Conservation (phyloP, 225 moss, liverwort and hornwort species). For the Sphagnum contortum region DNA sequence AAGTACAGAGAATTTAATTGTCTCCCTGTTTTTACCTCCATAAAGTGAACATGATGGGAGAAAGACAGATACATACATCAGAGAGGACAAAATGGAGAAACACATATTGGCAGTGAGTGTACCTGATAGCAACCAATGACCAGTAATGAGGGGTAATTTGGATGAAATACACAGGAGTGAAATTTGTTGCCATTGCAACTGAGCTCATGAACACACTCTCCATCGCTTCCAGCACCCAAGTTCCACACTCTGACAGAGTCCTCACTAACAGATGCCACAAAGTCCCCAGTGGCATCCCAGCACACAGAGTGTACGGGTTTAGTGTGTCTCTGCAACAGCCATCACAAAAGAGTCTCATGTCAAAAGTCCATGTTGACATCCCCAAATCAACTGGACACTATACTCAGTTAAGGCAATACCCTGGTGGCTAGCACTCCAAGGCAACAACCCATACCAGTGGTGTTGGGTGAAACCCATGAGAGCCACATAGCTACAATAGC, state of each 20-base stretch:
- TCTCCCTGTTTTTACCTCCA: too few relatives aligned
- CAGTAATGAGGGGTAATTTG: constrained; percentile 89
- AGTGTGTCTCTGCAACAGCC: constrained; percentile 77
- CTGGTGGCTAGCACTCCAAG: too few relatives aligned
- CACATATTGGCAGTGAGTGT: background rate
- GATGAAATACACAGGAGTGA: constrained; percentile 98
- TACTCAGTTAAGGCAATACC: too few relatives aligned
- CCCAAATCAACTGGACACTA: too few relatives aligned
- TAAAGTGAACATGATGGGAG: background rate
- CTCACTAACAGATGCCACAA: constrained; percentile 94
- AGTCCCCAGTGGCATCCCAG: constrained; percentile 97
- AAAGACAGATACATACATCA: background rate
- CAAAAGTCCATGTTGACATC: too few relatives aligned
- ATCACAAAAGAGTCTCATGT: too few relatives aligned
- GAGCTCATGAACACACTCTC: constrained; percentile 95
- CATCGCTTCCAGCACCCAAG: constrained; percentile 75
- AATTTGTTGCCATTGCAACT: constrained; percentile 99
- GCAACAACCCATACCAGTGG: too few relatives aligned
- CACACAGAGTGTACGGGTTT: constrained; percentile 97
- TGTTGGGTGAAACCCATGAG: too few relatives aligned
- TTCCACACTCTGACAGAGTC: constrained; percentile 98
- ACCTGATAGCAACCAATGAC: constrained; percentile 99
- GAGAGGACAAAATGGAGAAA: background rate
- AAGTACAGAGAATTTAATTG: background rate
- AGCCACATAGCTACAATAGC: too few relatives aligned